Percentiles rank a stretch among this genome's conserved stretches.
These are phyloP conservation scores for Gentiana macrophylla DNA, from an alignment of 257 asterid species.

Conservation along the genomic window DNA sequence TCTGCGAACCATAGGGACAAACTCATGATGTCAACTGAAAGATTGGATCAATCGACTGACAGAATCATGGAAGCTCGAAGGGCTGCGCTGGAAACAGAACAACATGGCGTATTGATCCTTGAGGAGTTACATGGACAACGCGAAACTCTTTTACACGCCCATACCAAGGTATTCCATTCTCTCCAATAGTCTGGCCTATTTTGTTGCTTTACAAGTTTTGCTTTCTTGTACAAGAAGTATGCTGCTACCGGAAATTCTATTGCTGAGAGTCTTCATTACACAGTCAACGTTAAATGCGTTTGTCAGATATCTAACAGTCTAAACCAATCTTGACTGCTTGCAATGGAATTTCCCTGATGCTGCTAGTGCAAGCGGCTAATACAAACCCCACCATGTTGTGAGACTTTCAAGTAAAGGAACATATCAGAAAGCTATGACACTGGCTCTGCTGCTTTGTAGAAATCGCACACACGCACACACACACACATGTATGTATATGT, in stretches of 20 bases:
- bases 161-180: constrained; percentile 45
- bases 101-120: constrained; percentile 78
- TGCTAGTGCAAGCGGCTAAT: no score
- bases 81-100: constrained; percentile 86
- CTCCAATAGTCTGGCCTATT: neutral
- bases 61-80: constrained; percentile 69
- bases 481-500: no score
- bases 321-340: no score
- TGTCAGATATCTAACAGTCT: no score
- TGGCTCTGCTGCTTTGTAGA: no score
- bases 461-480: no score
- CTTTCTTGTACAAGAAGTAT: neutral
- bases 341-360: no score
- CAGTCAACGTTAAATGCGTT: no score
- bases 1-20: constrained; percentile 83
- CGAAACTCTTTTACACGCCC: constrained; percentile 81
- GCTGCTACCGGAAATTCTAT: neutral
- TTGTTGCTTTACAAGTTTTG: neutral
- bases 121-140: constrained; percentile 91
- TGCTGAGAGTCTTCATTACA: no score
- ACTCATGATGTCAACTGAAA: constrained; percentile 70
- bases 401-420: no score
- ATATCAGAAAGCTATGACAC: no score
- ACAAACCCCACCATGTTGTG: no score
- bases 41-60: constrained; percentile 70